These are phyloP conservation scores for Leptoxyphium fumago DNA, from an alignment of 2,329 filamentous ascomycete genomes.

Conservation along the genomic window DNA sequence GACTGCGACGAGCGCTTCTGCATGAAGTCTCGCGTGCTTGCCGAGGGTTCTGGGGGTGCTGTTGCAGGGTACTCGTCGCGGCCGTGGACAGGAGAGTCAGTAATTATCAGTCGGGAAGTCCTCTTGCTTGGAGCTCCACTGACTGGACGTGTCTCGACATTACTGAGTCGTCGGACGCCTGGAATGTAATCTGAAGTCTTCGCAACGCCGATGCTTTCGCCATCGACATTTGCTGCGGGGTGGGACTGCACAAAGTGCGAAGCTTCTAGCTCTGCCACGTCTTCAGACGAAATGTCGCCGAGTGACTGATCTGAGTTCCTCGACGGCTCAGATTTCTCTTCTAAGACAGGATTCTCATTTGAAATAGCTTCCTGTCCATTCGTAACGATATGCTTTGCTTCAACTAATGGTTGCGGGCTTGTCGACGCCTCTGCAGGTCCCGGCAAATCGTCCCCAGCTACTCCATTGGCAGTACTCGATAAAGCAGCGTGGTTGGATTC, in stretches of 20 bases:
- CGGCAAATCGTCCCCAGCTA: background rate
- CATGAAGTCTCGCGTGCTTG: background rate
- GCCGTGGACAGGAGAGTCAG: background rate
- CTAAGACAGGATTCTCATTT: background rate
- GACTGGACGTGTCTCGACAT: background rate
- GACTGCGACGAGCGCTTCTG: background rate
- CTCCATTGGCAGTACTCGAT: background rate
- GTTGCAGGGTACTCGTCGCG: background rate
- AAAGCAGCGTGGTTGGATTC: background rate
- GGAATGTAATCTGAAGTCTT: constrained; percentile 23
- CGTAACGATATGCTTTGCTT: background rate
- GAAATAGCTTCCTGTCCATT: background rate
- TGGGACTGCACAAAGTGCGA: background rate
- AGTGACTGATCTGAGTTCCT: background rate
- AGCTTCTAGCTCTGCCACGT: background rate
- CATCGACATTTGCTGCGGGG: background rate
- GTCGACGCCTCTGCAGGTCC: background rate
- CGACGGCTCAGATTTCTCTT: background rate
- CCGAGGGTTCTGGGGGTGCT: background rate
- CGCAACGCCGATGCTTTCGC: constrained; percentile 24
- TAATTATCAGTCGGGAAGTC: background rate
- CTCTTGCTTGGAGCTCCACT: background rate
- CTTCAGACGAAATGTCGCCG: no score
- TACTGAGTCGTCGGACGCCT: background rate
- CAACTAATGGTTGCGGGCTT: background rate